Evolutionary conservation across 1,284 basidiomycete genomes (phyloP), one percentile per base, ranked within the genome.

Genomic region (Marasmius fiardii): DNA sequence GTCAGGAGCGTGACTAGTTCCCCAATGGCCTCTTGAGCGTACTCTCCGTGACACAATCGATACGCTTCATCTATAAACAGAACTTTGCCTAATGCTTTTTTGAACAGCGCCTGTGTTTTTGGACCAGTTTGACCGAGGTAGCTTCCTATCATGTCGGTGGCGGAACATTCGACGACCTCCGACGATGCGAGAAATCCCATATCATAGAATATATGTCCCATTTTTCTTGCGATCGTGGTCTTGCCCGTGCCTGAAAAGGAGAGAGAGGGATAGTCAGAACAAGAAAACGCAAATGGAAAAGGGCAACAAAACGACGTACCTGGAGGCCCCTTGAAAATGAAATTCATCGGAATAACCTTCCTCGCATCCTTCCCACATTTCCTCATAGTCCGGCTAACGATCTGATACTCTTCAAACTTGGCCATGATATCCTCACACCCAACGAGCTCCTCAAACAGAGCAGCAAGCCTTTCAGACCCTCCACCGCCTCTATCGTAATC

Each of bases 271-370:
- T n/a, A 24, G 23, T 43, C 18, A 39, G 23, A 31, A 31, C 31
- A 60, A 45, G 14, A 45, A 21, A n/a, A 21, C 11, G 20, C 8
- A 21, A 33, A 2, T 37, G 39, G 4, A 41, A 18, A 18, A 8
- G 21, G 16, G 16, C 28, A 47, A 24, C 39, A 47, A 33, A 26
- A 47, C 14, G 16, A 58, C 65, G 55, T 59, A 81, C 85, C 85
- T 61, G 86, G 86, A 8, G 86, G 86, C 0, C 86, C 86, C 60
- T 83, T 88, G 73, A 88, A 88, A 2, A 88, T 72, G 61, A 87
- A 88, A 55, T 77, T 86, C 5, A 81, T 88, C 0, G 86, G 85
- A 24, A 88, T 79, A 24, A 74, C 68, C 0, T 76, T 69, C 1
- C 77, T 73, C 28, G 74, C 67, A 55, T 83, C 77, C 20, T 71